Evolutionary conservation across 257 asterid species (phyloP), one percentile per base, ranked within the genome.

Genomic region (Ballota nigra): DNA sequence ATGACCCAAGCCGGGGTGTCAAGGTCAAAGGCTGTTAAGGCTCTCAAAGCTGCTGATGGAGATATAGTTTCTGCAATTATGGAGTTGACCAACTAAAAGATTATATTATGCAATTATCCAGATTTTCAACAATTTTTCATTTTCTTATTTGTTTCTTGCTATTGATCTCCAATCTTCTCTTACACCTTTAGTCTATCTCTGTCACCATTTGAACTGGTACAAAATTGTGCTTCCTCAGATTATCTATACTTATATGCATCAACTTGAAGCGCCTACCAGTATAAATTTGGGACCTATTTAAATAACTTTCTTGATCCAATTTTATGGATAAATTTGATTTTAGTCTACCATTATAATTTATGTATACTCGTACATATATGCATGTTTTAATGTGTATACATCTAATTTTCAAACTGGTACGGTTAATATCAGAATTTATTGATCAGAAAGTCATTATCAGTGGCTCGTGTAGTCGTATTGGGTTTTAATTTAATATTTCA

Each of bases 1-100:
- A 87, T 85, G 92, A 87, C 96, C 56, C 96, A 88, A 71, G 91
- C 96, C 9, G 91, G 91, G 0, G 96, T 88, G 31, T 79, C 96
- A 12, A 87, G 80, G 86, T 3, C 79, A 47, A 85, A 81, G 82
- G 97, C 94, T 19, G 96, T 86, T n/a, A 90, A 83, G 77, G 97
- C 96, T 66, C 90, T 90, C 47, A 85, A 85, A 85, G 57, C 82
- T 64, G 76, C 87, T 55, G 53, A 53, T 70, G 96, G 94, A 56
- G 96, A 87, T 70, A 87, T 87, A 16, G 90, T 85, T 58, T 83
- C 88, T 56, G 92, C 92, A 13, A 87, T 87, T 36, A 84, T 87
- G 88, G 92, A 87, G 74, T 72, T 87, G 66, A 87, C 90, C 74
- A 87, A 65, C 73, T 87, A 58, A 71, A 34, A 47, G 52, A 62